Base-by-base conservation (phyloP, 2,329 filamentous ascomycete species). In the Colletotrichum endophyticum region DNA sequence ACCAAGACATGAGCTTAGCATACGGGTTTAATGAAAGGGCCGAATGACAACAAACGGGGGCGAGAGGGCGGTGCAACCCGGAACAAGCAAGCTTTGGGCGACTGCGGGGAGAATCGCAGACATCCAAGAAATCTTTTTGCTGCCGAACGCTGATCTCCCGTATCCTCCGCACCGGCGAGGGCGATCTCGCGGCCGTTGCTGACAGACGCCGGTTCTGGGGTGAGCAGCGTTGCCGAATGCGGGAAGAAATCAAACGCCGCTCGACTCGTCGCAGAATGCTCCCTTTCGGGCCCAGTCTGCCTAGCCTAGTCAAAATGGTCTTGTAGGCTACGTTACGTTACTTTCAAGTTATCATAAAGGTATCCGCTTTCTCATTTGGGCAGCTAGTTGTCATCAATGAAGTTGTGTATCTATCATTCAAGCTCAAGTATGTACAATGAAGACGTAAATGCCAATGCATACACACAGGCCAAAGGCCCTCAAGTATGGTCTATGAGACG, bases 101-200 rank as follows among this genome's bases (percentile, higher is more conserved):
- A 25, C 13, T 16, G 56, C 57, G 56, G 22, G 49, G 15, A 70
- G 9, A 28, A 34, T 28, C 16, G 16, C 36, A 39, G 25, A n/a
- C 64, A 53, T 53, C 44, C 44, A 22, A 53, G n/a, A 36, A 39
- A 22, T 32, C 7, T 1, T 30, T 28, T 22, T 22, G n/a, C 32
- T 44, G 22, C 34, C 53, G 53, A 36, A 44, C 13, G 32, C 32
- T 62, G 53, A 67, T 72, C 62, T 61, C 69, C 68, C 49, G 49
- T n/a, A 64, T 34, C 39, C 69, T 61, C 28, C 57, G 56, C 44
- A 49, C 39, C 44, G n/a, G 36, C 34, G 53, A 66, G 16, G 25
- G 22, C 44, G 72, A 66, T 72, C 68, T 53, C 67, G 28, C 19
- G 34, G 34, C 72, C 68, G 68, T 66, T 67, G 69, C 73, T 64